Evolutionary conservation across 1,139 yeast species (phyloP).

Genomic region (Magnusiomyces fungicola): DNA sequence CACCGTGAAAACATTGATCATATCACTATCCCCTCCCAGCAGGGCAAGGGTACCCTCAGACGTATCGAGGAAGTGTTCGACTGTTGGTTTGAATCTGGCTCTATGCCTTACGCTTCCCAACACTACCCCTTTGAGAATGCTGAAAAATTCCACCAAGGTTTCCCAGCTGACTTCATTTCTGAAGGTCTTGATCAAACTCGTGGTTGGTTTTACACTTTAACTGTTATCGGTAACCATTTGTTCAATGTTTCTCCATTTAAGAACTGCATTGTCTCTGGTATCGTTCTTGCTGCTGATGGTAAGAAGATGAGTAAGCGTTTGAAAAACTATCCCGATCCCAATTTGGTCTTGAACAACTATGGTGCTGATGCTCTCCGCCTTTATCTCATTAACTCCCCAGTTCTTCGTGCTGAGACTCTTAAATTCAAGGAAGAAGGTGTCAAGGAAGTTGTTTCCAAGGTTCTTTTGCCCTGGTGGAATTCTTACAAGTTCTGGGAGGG

Average conservation of each 20-base stretch:
- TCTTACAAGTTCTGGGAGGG: conserved; percentile 94
- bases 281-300: conserved; percentile 96
- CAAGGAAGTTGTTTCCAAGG: conserved; percentile 93
- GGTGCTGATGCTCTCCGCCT: conserved; percentile 98
- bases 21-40: conserved; percentile 87
- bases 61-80: conserved; percentile 98
- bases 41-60: conserved; percentile 79
- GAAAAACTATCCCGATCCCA: conserved; percentile 96
- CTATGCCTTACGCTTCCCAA: conserved; percentile 97
- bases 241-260: conserved; percentile 90
- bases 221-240: conserved; percentile 91
- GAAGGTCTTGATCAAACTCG: conserved; percentile 99
- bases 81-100: conserved; percentile 99
- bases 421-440: conserved; percentile 98
- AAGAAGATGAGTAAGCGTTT: conserved; percentile 98
- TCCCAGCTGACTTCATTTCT: conserved; percentile 96
- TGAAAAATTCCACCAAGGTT: conserved; percentile 59
- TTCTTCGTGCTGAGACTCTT: conserved; percentile 90
- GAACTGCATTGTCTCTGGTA: conserved; percentile 94
- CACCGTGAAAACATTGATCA: conserved; percentile 92
- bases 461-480: conserved; percentile 96
- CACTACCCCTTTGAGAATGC: conserved; percentile 93
- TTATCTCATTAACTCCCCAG: conserved; percentile 95
- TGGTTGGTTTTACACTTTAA: conserved; percentile 98
- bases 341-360: conserved; percentile 66